Evolutionary conservation across 2,329 filamentous ascomycete genomes (phyloP), one percentile per base, ranked within the genome.

Genomic region (Fusarium lyarnte): DNA sequence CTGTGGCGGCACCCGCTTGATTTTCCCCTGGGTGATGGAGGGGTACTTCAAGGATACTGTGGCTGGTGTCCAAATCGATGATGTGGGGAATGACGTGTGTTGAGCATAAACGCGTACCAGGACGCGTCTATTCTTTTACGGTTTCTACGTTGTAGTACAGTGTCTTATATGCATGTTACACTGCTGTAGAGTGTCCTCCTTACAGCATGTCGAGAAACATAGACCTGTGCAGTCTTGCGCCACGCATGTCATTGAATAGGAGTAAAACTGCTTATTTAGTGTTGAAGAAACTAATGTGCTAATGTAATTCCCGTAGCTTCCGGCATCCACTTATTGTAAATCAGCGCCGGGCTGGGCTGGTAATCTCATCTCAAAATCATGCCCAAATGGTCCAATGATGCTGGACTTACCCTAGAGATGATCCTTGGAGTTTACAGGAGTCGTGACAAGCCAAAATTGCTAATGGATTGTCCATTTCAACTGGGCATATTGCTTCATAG

Each of bases 11-110:
- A 64, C 27, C 35, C 27, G 41, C 59, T n/a, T 45, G 54, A n/a
- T 39, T 58, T 55, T 57, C 60, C 35, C 46, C 46, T 63, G 36
- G 17, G 11, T 11, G 23, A 61, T 69, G 70, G 70, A 67, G 70
- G 70, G 70, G 70, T 73, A 67, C 59, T 62, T 63, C 31, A 39
- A 52, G 66, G 43, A 53, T 19, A 12, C 21, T 66, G 70, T 74
- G 70, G 70, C 70, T 74, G 58, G 23, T 73, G 70, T 35, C 45
- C 16, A 38, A 27, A 25, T 31, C n/a, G 29, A 63, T 53, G 36
- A 58, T 58, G 70, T 72, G 58, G 66, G 49, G 70, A 60, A 73
- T 73, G 70, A 73, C 70, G 70, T 73, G 70, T 58, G 70, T 36
- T 55, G 25, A 42, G 46, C n/a, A 38, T 27, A 70, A 68, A 71